These are phyloP conservation scores for Pinus tabuliformis DNA, from an alignment of 75 land plant genomes.

Conservation along the genomic window DNA sequence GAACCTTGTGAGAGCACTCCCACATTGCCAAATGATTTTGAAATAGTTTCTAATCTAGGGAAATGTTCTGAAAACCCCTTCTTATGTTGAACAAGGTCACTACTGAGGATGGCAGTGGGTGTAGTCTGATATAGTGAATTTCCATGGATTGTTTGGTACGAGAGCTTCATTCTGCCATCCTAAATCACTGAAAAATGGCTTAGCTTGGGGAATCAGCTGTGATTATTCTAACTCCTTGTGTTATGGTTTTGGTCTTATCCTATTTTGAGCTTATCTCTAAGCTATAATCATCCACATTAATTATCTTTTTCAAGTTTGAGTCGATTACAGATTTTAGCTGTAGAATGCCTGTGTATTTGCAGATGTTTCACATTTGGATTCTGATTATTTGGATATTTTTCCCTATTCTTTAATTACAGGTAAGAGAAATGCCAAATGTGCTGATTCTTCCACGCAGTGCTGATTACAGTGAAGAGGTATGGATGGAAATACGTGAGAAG, in stretches of 20 bases:
- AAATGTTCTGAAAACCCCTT: not conserved
- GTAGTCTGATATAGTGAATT: not conserved
- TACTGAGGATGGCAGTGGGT: not conserved
- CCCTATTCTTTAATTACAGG: slow-evolving; percentile 37
- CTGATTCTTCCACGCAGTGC: slow-evolving; percentile 96
- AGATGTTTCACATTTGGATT: not conserved
- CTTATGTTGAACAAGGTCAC: not conserved
- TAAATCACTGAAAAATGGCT: not conserved
- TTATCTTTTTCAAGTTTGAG: not conserved
- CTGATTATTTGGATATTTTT: not conserved
- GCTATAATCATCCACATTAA: too few relatives aligned
- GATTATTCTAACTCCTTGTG: not conserved
- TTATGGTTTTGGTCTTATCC: too few relatives aligned
- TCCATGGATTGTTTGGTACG: not conserved
- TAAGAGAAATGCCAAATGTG: slow-evolving; percentile 98
- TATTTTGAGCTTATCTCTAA: too few relatives aligned
- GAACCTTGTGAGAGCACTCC: too few relatives aligned
- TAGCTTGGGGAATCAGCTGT: not conserved
- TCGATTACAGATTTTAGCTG: not conserved
- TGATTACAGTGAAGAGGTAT: slow-evolving; percentile 99
- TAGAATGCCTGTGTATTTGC: not conserved
- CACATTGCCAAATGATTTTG: not conserved
- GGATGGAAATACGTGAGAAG: slow-evolving; percentile 96
- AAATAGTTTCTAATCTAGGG: not conserved
- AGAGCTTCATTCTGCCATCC: not conserved